phyloP scores from a whole-genome alignment of 805 yeast species.

The Myxozyma lipomycoides region DNA sequence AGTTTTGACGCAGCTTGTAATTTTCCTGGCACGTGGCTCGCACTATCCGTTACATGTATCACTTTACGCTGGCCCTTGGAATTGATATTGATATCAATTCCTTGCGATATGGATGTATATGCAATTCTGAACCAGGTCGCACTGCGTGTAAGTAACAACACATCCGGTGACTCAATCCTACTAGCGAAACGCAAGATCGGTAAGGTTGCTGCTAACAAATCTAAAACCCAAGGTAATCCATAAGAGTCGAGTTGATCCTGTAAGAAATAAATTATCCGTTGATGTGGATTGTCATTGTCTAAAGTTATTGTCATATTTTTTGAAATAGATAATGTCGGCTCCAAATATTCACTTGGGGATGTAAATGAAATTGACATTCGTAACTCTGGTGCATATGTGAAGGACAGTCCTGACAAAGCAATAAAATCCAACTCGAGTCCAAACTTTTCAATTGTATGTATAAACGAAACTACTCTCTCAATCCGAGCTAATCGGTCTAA shows the following conservation, averaged over 20 bases:
- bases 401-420: constrained; percentile 33
- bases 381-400: constrained; percentile 32
- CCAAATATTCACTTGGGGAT: constrained; percentile 3
- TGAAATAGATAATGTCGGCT: neutral
- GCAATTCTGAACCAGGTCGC: constrained; percentile 16
- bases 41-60: constrained; percentile 19
- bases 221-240: constrained; percentile 33
- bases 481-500: constrained; percentile 31
- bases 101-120: constrained; percentile 7
- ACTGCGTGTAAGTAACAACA: constrained; percentile 23
- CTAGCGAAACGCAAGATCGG: constrained; percentile 31
- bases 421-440: constrained; percentile 32
- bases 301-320: constrained; percentile 22
- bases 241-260: constrained; percentile 31
- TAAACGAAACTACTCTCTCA: constrained; percentile 35
- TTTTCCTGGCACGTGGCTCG: too few species aligned
- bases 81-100: constrained; percentile 15
- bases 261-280: constrained; percentile 30
- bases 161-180: constrained; percentile 17
- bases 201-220: constrained; percentile 32
- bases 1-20: too few species aligned
- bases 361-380: constrained; percentile 15
- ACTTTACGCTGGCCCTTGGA: constrained; percentile 8
- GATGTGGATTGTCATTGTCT: constrained; percentile 31
- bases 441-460: constrained; percentile 32